Base-by-base conservation (phyloP, 192 early-diverging fungal genomes). In the Coemansia pectinata region DNA sequence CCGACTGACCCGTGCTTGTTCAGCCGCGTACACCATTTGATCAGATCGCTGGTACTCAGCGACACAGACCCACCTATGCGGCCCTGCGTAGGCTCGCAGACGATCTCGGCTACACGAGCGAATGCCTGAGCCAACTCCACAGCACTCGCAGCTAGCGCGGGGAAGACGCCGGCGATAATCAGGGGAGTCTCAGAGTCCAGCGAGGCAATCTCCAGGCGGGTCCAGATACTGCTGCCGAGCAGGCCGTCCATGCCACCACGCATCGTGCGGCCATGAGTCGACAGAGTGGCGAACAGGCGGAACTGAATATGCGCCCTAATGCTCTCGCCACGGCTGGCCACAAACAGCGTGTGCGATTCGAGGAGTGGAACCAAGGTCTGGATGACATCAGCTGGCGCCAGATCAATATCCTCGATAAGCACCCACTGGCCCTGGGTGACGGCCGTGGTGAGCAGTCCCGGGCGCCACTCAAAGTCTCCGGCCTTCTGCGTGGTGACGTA, bases 331-430 rank as follows among this genome's bases (percentile, higher is more conserved):
- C 96, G 87, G 44, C 89, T 91, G 10, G 96, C 86, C 41, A 98
- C 93, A 74, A 96, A 95, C 41, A 99, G 85, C n/a, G 87, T 87
- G 8, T 94, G 80, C 15, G 90, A 92, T 83, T 99, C 95, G 6
- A 99, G 85, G 23, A 99, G 83, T 4, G 97, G 95, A n/a, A 96
- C 71, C 48, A 99, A 85, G 9, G 96, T 89, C 17, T 93, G 92
- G 52, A 98, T 77, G 23, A 98, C 96, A 67, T 99, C 98, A 12
- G 89, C 66, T n/a, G 98, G 92, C 0, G 98, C 98, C 29, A 95
- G 79, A 73, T 99, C 95, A 66, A 99, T 91, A 84, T 98, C 96
- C 81, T 99, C 98, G 71, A 99, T 89, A 52, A 99, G 79, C 53
- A 99, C 89, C 98, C 98, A 99, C 12, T 89, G 85, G 40, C 98